Conservation (phyloP, 169 alveolate species). For the Babesia ovis region DNA sequence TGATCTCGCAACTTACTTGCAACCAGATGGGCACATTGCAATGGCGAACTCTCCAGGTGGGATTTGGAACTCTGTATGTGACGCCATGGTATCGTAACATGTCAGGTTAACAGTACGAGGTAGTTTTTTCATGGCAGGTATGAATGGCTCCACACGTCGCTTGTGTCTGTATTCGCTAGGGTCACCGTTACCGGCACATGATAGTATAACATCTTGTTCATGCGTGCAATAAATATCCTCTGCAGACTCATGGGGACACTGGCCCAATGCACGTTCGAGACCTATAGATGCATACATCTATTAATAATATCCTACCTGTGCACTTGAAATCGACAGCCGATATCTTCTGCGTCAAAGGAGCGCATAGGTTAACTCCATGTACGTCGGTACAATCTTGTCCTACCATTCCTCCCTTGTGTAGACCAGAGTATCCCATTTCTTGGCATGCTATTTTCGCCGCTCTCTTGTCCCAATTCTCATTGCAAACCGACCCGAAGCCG, state of each 20-base stretch:
- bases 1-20: slow-evolving; percentile 37
- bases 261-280: slow-evolving; percentile 40
- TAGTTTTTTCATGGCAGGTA: slow-evolving; percentile 65
- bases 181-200: slow-evolving; percentile 75
- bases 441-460: slow-evolving; percentile 83
- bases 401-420: slow-evolving; percentile 85
- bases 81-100: slow-evolving; percentile 71
- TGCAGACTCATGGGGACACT: slow-evolving; percentile 55
- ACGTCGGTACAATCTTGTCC: slow-evolving; percentile 79
- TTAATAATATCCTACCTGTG: slow-evolving; percentile 59
- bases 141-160: slow-evolving; percentile 55
- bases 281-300: slow-evolving; percentile 10
- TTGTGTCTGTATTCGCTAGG: slow-evolving; percentile 63
- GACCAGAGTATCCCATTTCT: slow-evolving; percentile 81
- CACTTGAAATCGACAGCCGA: slow-evolving; percentile 83
- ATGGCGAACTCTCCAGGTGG: slow-evolving; percentile 64
- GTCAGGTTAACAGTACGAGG: slow-evolving; percentile 70
- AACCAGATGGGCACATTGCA: slow-evolving; percentile 64
- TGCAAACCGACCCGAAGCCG: slow-evolving; percentile 83
- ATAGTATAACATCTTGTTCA: slow-evolving; percentile 75
- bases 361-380: slow-evolving; percentile 85
- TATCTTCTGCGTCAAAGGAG: slow-evolving; percentile 78
- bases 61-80: slow-evolving; percentile 66
- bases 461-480: slow-evolving; percentile 80
- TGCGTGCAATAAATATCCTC: slow-evolving; percentile 71